A percentile compares a stretch with the other conserved stretches of the same genome.
phyloP scores from a whole-genome alignment of 306 rosid species.

The Cucumis hystrix region DNA sequence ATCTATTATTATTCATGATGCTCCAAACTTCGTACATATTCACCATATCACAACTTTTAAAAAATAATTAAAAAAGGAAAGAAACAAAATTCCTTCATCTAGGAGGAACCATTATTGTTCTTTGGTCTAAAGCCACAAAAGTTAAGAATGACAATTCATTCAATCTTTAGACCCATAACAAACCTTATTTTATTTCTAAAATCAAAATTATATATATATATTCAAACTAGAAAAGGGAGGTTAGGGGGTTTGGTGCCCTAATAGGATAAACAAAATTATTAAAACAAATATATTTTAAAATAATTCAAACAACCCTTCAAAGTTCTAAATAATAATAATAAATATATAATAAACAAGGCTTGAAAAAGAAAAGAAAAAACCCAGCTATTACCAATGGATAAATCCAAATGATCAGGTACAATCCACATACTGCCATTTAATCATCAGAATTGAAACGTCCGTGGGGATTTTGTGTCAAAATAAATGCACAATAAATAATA shows the following conservation, averaged over 20 bases:
- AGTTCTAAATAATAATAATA: too few species aligned
- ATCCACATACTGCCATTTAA: neutral
- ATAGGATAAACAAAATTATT: neutral
- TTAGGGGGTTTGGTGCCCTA: neutral
- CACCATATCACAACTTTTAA: neutral
- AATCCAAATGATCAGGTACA: neutral
- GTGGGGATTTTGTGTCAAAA: neutral
- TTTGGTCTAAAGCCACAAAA: neutral
- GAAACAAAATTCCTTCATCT: neutral
- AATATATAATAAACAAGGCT: too few species aligned
- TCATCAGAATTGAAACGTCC: neutral
- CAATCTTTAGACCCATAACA: neutral
- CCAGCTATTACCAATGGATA: neutral
- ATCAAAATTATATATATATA: neutral
- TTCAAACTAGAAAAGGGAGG: neutral
- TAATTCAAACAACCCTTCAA: neutral
- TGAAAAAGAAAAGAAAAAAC: neutral
- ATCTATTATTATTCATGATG: neutral
- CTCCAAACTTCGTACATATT: neutral
- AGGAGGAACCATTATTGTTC: neutral
- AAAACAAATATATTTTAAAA: neutral
- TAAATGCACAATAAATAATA: too few species aligned
- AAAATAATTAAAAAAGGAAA: neutral
- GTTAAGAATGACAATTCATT: neutral
- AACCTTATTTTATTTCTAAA: neutral